These are phyloP conservation scores for Mucor mucedo DNA, from an alignment of 371 early-diverging fungal species.

Conservation along the genomic window DNA sequence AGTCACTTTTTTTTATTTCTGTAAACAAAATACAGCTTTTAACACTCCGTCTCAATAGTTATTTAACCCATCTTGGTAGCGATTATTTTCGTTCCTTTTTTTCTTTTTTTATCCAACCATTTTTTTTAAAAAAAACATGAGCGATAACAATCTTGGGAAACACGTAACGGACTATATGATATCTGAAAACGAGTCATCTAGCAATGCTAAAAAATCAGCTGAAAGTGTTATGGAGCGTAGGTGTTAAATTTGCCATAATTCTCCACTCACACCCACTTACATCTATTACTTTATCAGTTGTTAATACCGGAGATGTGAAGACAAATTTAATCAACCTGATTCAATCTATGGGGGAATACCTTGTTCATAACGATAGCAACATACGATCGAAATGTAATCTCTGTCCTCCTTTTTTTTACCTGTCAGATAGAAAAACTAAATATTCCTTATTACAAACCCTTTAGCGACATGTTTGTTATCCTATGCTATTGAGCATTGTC, in stretches of 20 bases:
- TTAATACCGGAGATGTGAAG: slow-evolving; percentile 3
- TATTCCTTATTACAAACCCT: background rate
- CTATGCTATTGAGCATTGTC: slow-evolving; percentile 1
- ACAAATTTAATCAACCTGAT: slow-evolving; percentile 11
- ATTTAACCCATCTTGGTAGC: background rate
- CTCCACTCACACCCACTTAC: no score
- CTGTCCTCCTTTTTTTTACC: background rate
- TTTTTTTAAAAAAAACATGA: background rate
- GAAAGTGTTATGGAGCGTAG: slow-evolving; percentile 9
- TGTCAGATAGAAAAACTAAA: background rate
- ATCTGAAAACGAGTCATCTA: slow-evolving; percentile 1
- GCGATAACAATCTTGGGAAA: slow-evolving; percentile 3
- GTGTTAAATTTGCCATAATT: background rate
- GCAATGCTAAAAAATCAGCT: background rate
- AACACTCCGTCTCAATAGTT: background rate
- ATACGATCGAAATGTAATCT: slow-evolving; percentile 16
- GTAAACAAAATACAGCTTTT: background rate
- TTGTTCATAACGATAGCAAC: slow-evolving; percentile 11
- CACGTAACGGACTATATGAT: slow-evolving; percentile 18
- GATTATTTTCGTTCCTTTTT: background rate
- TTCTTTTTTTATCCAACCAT: background rate
- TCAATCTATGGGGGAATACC: slow-evolving; percentile 12
- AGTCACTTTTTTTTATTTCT: background rate
- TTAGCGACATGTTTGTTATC: slow-evolving; percentile 18
- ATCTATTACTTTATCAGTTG: background rate